These are phyloP conservation scores for Gymnopilus junonius DNA, from an alignment of 768 basidiomycete genomes.

Conservation along the genomic window DNA sequence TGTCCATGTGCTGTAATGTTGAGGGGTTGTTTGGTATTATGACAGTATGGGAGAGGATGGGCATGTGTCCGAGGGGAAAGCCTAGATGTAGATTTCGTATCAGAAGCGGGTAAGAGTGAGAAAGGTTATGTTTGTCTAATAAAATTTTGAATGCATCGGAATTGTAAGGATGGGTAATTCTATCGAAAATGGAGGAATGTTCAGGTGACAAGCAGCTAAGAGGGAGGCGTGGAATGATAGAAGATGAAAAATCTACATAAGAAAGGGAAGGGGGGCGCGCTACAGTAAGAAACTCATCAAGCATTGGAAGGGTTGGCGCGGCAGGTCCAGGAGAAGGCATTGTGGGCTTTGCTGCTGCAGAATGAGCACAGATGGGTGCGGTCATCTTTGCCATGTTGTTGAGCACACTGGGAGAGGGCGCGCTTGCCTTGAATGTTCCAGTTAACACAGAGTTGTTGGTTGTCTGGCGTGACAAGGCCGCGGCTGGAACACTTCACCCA, in stretches of 20 bases:
- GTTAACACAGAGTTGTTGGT: too few relatives aligned
- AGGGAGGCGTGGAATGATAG: constrained; percentile 17
- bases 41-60: constrained; percentile 17
- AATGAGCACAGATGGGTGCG: constrained; percentile 34
- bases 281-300: neutral
- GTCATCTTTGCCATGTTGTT: neutral
- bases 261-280: constrained; percentile 8
- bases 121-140: constrained; percentile 27
- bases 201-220: constrained; percentile 1
- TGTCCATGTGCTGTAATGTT: neutral
- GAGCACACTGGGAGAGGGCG: neutral
- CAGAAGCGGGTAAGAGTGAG: constrained; percentile 31
- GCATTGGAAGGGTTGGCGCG: constrained; percentile 1
- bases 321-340: constrained; percentile 32
- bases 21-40: constrained; percentile 28
- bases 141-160: constrained; percentile 27
- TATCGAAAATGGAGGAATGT: constrained; percentile 24
- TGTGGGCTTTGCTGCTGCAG: constrained; percentile 29
- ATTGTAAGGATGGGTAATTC: constrained; percentile 35
- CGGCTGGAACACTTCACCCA: too few relatives aligned
- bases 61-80: constrained; percentile 39
- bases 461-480: too few relatives aligned
- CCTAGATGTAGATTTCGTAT: constrained; percentile 31
- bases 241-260: constrained; percentile 24
- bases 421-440: neutral